Conservation (phyloP, 2,329 filamentous ascomycete genomes). For the Xylogone sp. region DNA sequence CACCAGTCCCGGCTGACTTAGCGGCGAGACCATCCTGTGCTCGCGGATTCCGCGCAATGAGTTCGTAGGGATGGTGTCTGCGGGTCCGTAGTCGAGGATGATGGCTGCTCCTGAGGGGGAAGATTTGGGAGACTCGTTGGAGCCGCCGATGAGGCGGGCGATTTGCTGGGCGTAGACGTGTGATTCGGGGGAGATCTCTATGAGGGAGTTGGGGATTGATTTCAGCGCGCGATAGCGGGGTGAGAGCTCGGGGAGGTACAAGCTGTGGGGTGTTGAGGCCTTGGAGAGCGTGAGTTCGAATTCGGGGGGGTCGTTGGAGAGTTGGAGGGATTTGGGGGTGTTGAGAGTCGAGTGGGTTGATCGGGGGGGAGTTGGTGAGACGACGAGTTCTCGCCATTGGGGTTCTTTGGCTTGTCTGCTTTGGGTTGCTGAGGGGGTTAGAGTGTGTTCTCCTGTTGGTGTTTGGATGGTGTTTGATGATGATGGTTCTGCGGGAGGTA, state of each 20-base stretch:
- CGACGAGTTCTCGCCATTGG: conserved; percentile 82
- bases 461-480: conserved; percentile 32
- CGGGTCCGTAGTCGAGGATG: conserved; percentile 92
- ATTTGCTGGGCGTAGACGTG: conserved; percentile 78
- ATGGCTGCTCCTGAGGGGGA: conserved; percentile 78
- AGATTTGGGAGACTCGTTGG: conserved; percentile 48
- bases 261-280: conserved; percentile 73
- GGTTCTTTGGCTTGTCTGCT: conserved; percentile 32
- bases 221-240: conserved; percentile 75
- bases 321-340: conserved; percentile 48
- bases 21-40: conserved; percentile 75
- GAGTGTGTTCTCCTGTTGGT: conserved; percentile 35
- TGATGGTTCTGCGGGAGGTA: conserved; percentile 47
- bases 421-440: conserved; percentile 21
- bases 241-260: conserved; percentile 80
- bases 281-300: conserved; percentile 83
- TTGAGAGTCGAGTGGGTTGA: conserved; percentile 50
- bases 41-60: conserved; percentile 83
- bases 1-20: conserved; percentile 74
- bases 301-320: conserved; percentile 58
- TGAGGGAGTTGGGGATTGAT: conserved; percentile 61
- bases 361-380: conserved; percentile 60
- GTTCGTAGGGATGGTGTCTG: conserved; percentile 76
- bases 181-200: conserved; percentile 89
- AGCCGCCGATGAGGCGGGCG: conserved; percentile 77